Evolutionary conservation across 345 rosid genomes (phyloP), one percentile per base, ranked within the genome.

Genomic region (Gossypium arboreum): DNA sequence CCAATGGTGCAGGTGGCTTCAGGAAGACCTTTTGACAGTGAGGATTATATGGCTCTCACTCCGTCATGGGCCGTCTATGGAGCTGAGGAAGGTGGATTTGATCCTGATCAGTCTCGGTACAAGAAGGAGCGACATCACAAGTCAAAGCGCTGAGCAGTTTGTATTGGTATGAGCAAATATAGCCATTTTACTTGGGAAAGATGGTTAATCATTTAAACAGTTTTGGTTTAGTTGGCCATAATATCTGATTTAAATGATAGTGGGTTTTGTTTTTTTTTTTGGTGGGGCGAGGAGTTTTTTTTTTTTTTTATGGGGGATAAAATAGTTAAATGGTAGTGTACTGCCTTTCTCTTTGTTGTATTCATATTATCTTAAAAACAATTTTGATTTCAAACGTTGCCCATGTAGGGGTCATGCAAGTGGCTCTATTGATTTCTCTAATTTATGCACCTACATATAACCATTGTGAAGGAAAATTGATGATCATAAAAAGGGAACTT

Each of bases 41-140:
- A 73, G 64, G 97, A 93, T 77, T 93, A 95, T 79, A 91, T 93
- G 96, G 91, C 93, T 25, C 80, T 82, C 68, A 91, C 99, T 58
- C 99, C 99, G 15, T 80, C 88, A 12, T 95, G 98, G 99, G 96
- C 98, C 27, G 92, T 93, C 44, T 93, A 91, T 78, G 99, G 98
- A 74, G 97, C 98, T 48, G 84, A 87, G 54, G 98, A 95, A 85
- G 98, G 96, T 77, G 98, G 98, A 71, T 93, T 93, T 79, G 99
- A 93, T 84, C 97, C 98, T 1, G 89, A 84, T 68, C 97, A 93
- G 76, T 76, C 82, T 66, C 90, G 97, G 47, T 93, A 89, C 81
- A 88, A 75, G 81, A 95, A 93, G 82, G 97, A 90, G 82, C 80
- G 97, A 51, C 96, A 80, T 84, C 98, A 93, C 83, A 92, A 84